Evolutionary conservation across 2,329 filamentous ascomycete genomes (phyloP), one percentile per base, ranked within the genome.

Genomic region (Stagonosporopsis rhizophila): DNA sequence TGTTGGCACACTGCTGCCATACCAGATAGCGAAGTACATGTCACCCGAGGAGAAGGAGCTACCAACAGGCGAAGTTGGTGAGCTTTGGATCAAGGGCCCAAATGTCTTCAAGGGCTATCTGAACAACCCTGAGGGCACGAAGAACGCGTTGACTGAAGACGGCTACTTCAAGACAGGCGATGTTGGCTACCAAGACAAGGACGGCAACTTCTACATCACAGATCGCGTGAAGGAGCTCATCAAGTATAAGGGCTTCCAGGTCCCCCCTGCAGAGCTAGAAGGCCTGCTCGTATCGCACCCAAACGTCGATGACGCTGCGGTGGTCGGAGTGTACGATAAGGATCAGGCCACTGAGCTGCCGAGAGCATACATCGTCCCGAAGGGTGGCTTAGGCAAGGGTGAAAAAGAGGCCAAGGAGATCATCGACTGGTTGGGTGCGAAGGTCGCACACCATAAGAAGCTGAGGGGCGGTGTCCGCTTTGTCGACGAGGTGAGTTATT

Each of bases 131-230:
- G 84, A 89, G 59, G 85, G 88, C 2, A 92, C 91, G 2, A 80
- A 79, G 2, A 87, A 91, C 41, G 87, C 89, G 0, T 86, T 95
- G 59, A 90, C 89, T 2, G 64, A 79, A 0, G 91, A 96, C 62
- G 91, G 91, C 1, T 97, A 87, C 80, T 96, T 96, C 82, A 93
- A 89, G 76, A 96, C 93, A 0, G 93, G 93, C 2, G 93, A 97
- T 68, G 87, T 96, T 23, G 90, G 91, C 4, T 87, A 90, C 62
- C 85, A 90, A 67, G 91, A 96, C 70, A 79, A 83, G 41, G 82
- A 90, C 45, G 90, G 90, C 27, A 91, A 96, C 70, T 91, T 96
- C 68, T 96, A 88, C 79, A 94, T 96, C 72, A 96, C 93, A 1
- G 93, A 97, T 71, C 88, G 92, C 6, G 72, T 77, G 47, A 78